Base-by-base conservation (phyloP, 345 rosid species). In the Arabidopsis suecica region DNA sequence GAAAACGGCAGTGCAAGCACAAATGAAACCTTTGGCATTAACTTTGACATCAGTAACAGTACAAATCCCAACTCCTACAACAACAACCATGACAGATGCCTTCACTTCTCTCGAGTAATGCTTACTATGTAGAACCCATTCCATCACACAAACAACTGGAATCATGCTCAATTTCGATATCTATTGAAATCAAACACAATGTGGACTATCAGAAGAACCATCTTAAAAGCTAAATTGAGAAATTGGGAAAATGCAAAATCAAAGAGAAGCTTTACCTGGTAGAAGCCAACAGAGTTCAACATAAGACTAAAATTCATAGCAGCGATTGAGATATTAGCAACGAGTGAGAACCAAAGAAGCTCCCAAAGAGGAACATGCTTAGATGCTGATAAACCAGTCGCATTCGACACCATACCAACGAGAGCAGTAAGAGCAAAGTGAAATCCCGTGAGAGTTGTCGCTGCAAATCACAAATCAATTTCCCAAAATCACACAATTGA, bases 241-340 rank as follows among this genome's bases (percentile, higher is more conserved):
- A 16, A 23, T 2, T 50, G 30, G 4, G 8, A 28, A 2, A 37
- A 42, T 13, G 2, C 18, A 25, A 51, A 61, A 6, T 7, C 6
- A 7, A 37, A 34, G 8, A 25, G 36, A 37, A 28, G 18, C 3
- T 62, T 60, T 12, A 89, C 98, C 80, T 94, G 98, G 61, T 94
- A 94, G 79, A 94, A 94, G 3, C 96, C 98, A 57, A 94, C 97
- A 36, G 97, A 94, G 83, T 94, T 94, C 61, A 94, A 87, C 98
- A 94, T 90, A 77, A 94, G 97, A 68, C 98, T 94, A 54, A 94
- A 77, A 82, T 91, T 94, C 98, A 94, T 94, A 73, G 91, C 91
- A 0, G 93, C 81, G 56, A 94, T 94, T 8, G 98, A 94, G 57
- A 71, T 79, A 61, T 94, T 94, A 49, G 98, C 98, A 42, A 94